These are phyloP conservation scores for Monosporascus sp. DNA, from an alignment of 2,329 filamentous ascomycete species.

Conservation along the genomic window DNA sequence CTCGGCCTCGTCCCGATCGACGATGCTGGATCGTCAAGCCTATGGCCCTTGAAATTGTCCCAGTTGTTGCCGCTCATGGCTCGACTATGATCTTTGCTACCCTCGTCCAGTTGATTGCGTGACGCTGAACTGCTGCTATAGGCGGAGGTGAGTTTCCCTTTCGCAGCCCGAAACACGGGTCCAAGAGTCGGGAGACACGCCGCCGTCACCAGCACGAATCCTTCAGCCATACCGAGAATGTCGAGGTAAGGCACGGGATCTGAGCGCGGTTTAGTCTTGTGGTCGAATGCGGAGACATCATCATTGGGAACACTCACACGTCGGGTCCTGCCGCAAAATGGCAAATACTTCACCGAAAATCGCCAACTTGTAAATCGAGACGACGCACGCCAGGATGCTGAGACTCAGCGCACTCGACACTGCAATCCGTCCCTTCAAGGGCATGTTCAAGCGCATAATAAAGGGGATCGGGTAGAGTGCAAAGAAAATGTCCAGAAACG, in stretches of 20 bases:
- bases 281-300: background rate
- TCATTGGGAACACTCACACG: constrained; percentile 18
- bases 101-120: too few species aligned
- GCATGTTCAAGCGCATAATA: constrained; percentile 28
- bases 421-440: constrained; percentile 18
- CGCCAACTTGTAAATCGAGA: constrained; percentile 24
- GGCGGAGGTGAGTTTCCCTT: constrained; percentile 7
- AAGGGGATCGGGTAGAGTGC: constrained; percentile 26
- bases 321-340: constrained; percentile 19
- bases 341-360: constrained; percentile 19
- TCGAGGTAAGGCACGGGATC: constrained; percentile 20
- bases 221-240: constrained; percentile 21
- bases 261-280: background rate
- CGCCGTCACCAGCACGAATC: constrained; percentile 16
- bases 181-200: constrained; percentile 16
- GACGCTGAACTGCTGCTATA: background rate
- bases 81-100: background rate
- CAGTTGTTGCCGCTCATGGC: constrained; percentile 6
- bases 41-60: constrained; percentile 3
- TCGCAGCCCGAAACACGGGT: constrained; percentile 11
- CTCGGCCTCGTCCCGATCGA: constrained; percentile 6
- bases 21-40: background rate
- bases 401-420: constrained; percentile 21
- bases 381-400: constrained; percentile 20
- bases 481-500: constrained; percentile 27